These are phyloP conservation scores for Ogataea neopini DNA, from an alignment of 805 yeast species.

Conservation along the genomic window DNA sequence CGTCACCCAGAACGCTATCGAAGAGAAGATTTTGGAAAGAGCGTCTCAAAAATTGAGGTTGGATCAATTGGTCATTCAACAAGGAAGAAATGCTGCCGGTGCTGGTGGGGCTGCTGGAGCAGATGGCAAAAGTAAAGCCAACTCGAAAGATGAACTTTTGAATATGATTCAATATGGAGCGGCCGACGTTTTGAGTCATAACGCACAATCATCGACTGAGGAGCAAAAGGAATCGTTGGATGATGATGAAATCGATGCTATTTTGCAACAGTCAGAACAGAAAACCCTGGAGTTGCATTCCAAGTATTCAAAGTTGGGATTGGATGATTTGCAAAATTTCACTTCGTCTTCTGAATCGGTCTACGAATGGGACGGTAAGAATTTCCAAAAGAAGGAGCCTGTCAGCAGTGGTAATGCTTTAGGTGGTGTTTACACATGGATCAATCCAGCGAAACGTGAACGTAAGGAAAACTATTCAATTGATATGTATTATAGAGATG, in stretches of 20 bases:
- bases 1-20: slow-evolving; percentile 80
- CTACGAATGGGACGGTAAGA: slow-evolving; percentile 87
- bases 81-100: slow-evolving; percentile 43
- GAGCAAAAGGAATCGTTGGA: slow-evolving; percentile 39
- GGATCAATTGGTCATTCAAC: slow-evolving; percentile 83
- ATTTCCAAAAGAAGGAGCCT: slow-evolving; percentile 65
- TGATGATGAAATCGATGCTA: slow-evolving; percentile 61
- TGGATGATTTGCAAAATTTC: slow-evolving; percentile 78
- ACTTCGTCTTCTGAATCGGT: slow-evolving; percentile 57
- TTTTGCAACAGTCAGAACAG: slow-evolving; percentile 59
- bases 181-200: slow-evolving; percentile 52
- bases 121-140: slow-evolving; percentile 38
- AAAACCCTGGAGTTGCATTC: slow-evolving; percentile 63
- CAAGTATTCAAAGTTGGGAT: slow-evolving; percentile 65
- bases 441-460: slow-evolving; percentile 83
- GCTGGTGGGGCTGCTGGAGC: neutral
- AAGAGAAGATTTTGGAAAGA: slow-evolving; percentile 77
- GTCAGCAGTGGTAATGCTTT: slow-evolving; percentile 30
- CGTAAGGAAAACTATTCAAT: slow-evolving; percentile 83
- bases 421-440: slow-evolving; percentile 61
- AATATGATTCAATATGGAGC: slow-evolving; percentile 88
- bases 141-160: slow-evolving; percentile 69
- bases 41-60: slow-evolving; percentile 78
- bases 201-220: slow-evolving; percentile 21
- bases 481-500: slow-evolving; percentile 64